Base-by-base conservation (phyloP, 345 rosid species). In the Eucalyptus marginata region DNA sequence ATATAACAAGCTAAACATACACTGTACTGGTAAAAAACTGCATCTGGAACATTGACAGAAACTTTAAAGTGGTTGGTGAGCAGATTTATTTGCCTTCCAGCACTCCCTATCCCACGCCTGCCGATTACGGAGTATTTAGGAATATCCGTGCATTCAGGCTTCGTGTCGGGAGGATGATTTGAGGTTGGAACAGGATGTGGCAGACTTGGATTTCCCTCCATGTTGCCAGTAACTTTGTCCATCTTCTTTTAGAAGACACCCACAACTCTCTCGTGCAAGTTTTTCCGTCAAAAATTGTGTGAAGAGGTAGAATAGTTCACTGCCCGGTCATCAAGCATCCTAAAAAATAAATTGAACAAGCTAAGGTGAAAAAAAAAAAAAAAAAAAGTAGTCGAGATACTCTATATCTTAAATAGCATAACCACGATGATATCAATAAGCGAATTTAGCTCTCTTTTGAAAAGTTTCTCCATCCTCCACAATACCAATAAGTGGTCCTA, bases 51-150 rank as follows among this genome's bases (percentile, higher is more conserved):
- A 86, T 89, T 87, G 66, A 97, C 91, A 25, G 94, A 88, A 85
- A 93, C 99, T 93, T 94, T 92, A 88, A 91, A 97, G 93, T 96
- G 97, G 91, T 97, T 97, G 76, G 95, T 85, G 46, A 94, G 95
- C 91, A 97, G 88, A 58, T 91, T 76, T 90, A 96, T 91, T 44
- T 81, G 90, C 43, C 62, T 88, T 13, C 99, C 99, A 58, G 86
- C 51, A 10, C 54, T 91, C 87, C 98, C 99, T 91, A 89, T 88
- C 64, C 94, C 96, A 64, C 13, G 87, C 89, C 99, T 94, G 25
- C 90, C 87, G 54, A 91, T 90, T 88, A 96, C 87, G 84, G 94
- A 92, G 91, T 89, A 90, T 88, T 93, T 94, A 68, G 93, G 96
- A 90, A 76, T 68, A 86, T 84, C 90, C 43, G 36, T 87, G 87